A percentile compares a stretch with the other conserved stretches of the same genome.
phyloP scores from a whole-genome alignment of 2,329 filamentous ascomycete species.

The Fusarium falciforme region DNA sequence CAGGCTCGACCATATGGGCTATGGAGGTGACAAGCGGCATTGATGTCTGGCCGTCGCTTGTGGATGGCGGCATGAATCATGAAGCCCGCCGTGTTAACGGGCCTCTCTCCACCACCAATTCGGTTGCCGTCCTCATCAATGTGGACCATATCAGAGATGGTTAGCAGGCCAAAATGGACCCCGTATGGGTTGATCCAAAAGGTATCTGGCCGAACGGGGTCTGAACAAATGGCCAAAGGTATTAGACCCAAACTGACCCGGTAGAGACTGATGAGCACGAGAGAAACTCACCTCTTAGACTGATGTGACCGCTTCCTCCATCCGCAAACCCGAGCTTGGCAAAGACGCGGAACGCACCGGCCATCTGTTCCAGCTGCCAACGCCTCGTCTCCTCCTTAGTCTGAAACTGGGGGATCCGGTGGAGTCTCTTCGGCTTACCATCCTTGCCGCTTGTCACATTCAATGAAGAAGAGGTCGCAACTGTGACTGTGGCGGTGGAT shows the following conservation, averaged over 20 bases:
- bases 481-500: constrained; percentile 15
- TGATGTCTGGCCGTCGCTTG: constrained; percentile 70
- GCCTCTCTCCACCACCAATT: constrained; percentile 68
- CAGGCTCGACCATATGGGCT: constrained; percentile 73
- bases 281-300: constrained; percentile 43
- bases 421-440: constrained; percentile 29
- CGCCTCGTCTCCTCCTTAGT: constrained; percentile 38
- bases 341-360: constrained; percentile 60
- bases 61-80: constrained; percentile 76
- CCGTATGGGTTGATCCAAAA: constrained; percentile 69
- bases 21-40: constrained; percentile 76
- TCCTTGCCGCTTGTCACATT: constrained; percentile 19
- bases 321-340: constrained; percentile 58
- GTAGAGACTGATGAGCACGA: not conserved
- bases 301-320: constrained; percentile 60
- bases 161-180: constrained; percentile 72
- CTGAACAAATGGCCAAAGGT: constrained; percentile 22
- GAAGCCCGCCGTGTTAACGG: constrained; percentile 76
- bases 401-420: constrained; percentile 32
- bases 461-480: constrained; percentile 1
- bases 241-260: constrained; percentile 11
- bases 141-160: constrained; percentile 74
- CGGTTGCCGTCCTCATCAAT: constrained; percentile 69
- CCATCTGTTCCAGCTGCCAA: constrained; percentile 55
- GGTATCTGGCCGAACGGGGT: constrained; percentile 49